These are phyloP conservation scores for Pythium rhizo-oryzae DNA, from an alignment of 352 stramenopile species.

Conservation along the genomic window DNA sequence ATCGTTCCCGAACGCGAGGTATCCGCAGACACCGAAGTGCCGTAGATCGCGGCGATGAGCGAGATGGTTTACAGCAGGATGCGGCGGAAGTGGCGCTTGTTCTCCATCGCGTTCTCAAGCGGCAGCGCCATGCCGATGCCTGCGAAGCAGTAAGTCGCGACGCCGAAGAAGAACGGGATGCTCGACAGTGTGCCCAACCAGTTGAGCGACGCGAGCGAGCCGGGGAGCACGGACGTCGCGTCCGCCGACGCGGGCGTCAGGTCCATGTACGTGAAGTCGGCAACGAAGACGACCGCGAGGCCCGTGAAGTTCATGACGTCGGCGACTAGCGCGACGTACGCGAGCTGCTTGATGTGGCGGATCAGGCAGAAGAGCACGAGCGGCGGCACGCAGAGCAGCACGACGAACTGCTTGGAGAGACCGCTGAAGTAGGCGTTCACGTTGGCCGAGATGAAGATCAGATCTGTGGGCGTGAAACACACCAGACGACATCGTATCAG, in stretches of 20 bases:
- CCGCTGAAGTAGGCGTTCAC: constrained; percentile 49
- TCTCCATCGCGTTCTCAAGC: constrained; percentile 59
- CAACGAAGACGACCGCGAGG: constrained; percentile 66
- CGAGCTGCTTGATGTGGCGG: constrained; percentile 68
- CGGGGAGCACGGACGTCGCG: neutral
- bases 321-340: constrained; percentile 70
- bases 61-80: constrained; percentile 52
- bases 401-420: constrained; percentile 37
- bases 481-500: neutral
- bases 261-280: constrained; percentile 62
- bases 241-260: neutral
- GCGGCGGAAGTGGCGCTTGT: constrained; percentile 55
- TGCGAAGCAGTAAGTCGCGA: constrained; percentile 84
- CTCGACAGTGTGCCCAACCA: constrained; percentile 44
- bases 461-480: constrained; percentile 39
- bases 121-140: constrained; percentile 74
- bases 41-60: constrained; percentile 68
- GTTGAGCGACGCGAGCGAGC: constrained; percentile 29
- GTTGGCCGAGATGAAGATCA: constrained; percentile 87
- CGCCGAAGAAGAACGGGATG: constrained; percentile 71
- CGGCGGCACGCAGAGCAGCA: constrained; percentile 37
- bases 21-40: constrained; percentile 70
- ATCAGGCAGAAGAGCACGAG: constrained; percentile 61
- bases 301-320: constrained; percentile 77
- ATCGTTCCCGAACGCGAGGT: constrained; percentile 63